Evolutionary conservation across 2,329 filamentous ascomycete species (phyloP).

Genomic region (Paecilomyces variotii): DNA sequence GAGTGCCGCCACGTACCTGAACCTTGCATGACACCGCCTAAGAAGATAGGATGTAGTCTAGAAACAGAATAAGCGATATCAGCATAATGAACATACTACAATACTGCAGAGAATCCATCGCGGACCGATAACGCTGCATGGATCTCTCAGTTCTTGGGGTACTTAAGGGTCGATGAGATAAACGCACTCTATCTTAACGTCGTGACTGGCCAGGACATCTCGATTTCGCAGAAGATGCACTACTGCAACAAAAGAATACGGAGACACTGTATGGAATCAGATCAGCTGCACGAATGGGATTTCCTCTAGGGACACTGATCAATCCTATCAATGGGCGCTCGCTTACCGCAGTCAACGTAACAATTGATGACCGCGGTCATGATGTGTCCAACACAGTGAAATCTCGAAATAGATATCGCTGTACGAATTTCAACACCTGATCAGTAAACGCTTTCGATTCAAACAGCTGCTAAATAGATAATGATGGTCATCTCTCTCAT

Average conservation of each 20-base stretch:
- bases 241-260: constrained; percentile 47
- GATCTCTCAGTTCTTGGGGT: not conserved
- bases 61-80: not conserved
- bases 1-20: constrained; percentile 39
- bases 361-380: constrained; percentile 59
- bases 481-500: not conserved
- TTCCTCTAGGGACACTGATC: not conserved
- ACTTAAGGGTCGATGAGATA: not conserved
- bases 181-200: constrained; percentile 58
- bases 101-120: not conserved
- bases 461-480: not conserved
- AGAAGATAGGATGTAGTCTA: constrained; percentile 64
- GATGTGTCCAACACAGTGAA: not conserved
- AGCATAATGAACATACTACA: not conserved
- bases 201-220: constrained; percentile 47
- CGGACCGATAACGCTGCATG: not conserved
- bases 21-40: constrained; percentile 57
- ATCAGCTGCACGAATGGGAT: not conserved
- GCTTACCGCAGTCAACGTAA: constrained; percentile 59
- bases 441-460: not conserved
- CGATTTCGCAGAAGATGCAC: constrained; percentile 52
- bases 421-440: not conserved
- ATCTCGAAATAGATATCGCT: not conserved
- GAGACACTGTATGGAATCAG: constrained; percentile 48
- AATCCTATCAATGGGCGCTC: constrained; percentile 11